Conservation (phyloP, 164 flowering plant genomes). For the Cinnamomum micranthum region DNA sequence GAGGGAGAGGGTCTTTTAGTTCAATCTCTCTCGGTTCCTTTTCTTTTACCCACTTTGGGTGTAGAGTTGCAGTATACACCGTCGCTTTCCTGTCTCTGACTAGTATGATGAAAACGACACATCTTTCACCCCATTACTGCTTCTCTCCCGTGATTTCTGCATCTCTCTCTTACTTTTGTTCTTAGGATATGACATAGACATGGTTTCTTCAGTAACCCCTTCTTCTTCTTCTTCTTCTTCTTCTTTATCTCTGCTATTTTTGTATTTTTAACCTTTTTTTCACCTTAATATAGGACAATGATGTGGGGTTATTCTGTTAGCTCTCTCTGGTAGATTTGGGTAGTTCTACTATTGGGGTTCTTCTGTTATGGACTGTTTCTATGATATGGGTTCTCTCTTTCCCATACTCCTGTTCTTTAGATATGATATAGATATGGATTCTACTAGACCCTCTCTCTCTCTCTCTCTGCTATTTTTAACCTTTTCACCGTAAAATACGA, state of each 20-base stretch:
- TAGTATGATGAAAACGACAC: slow-evolving; percentile 46
- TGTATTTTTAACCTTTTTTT: neutral
- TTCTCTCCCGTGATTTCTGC: slow-evolving; percentile 37
- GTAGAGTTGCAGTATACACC: neutral
- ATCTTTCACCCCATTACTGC: slow-evolving; percentile 16
- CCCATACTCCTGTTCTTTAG: neutral
- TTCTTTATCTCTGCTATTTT: neutral
- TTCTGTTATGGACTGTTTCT: neutral
- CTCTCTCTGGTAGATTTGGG: neutral
- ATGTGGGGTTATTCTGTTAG: neutral
- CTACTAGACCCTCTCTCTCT: neutral
- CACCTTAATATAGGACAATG: too few species aligned
- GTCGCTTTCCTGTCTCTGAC: slow-evolving; percentile 25
- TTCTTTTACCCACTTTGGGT: neutral
- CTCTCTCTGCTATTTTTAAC: neutral
- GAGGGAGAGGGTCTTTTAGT: neutral
- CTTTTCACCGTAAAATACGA: neutral
- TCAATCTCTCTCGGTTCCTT: neutral
- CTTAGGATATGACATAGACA: neutral
- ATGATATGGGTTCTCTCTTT: neutral
- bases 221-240: neutral
- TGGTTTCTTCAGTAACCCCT: neutral
- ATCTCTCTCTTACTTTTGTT: slow-evolving; percentile 6
- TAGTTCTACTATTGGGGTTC: neutral
- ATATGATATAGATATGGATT: neutral